Percentiles rank a stretch among this genome's conserved stretches.
These are phyloP conservation scores for Pugionium dolabratum DNA, from an alignment of 345 rosid genomes.

Conservation along the genomic window DNA sequence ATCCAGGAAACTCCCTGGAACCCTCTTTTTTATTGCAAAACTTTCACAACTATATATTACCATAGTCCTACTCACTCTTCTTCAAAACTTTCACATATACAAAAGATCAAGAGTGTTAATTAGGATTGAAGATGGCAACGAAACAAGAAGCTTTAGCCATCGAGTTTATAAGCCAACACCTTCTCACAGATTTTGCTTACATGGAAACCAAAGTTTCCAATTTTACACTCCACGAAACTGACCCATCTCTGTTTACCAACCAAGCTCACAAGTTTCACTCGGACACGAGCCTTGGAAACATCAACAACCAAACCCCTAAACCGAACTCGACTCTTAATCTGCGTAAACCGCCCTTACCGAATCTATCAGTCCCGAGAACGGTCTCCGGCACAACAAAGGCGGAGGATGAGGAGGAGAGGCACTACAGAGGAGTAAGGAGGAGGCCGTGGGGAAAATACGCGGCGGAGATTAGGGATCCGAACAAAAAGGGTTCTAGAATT, in stretches of 20 bases:
- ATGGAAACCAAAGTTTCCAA: constrained; percentile 42
- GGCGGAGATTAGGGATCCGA: constrained; percentile 71
- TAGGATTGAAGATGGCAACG: constrained; percentile 31
- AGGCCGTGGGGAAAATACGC: no score
- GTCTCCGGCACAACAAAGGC: neutral
- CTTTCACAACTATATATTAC: constrained; percentile 23
- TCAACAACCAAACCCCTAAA: constrained; percentile 27
- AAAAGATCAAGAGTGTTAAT: constrained; percentile 7
- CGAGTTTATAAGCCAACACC: constrained; percentile 66
- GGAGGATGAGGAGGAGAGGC: constrained; percentile 44
- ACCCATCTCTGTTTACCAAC: constrained; percentile 19
- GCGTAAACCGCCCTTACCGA: constrained; percentile 60
- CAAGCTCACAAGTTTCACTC: constrained; percentile 5
- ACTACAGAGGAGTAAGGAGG: constrained; percentile 72
- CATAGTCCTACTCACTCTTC: constrained; percentile 33
- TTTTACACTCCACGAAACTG: constrained; percentile 14
- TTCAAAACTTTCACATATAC: constrained; percentile 21
- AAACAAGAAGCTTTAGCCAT: constrained; percentile 50
- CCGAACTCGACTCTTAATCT: constrained; percentile 54
- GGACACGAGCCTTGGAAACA: constrained; percentile 29
- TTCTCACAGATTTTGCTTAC: constrained; percentile 54
- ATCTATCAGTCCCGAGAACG: constrained; percentile 21
- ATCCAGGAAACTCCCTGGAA: constrained; percentile 41
- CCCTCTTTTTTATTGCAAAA: constrained; percentile 16
- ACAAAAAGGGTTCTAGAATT: constrained; percentile 71